Conservation (phyloP, 202 grass and related monocot species). For the Brachypodium distachyon region DNA sequence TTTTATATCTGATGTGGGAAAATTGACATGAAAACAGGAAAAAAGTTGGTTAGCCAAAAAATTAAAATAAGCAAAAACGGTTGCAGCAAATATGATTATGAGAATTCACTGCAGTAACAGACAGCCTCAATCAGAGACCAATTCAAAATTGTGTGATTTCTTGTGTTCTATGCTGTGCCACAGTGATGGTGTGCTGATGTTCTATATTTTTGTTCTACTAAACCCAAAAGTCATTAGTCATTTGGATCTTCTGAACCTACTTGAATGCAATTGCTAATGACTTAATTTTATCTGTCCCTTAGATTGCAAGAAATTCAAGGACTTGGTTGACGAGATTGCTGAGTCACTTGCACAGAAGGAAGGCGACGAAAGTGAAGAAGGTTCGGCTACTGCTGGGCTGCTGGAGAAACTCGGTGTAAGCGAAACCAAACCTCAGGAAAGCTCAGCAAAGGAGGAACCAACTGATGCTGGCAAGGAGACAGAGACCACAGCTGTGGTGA, state of each 20-base stretch:
- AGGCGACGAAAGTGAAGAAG: conserved; percentile 39
- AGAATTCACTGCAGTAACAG: no score
- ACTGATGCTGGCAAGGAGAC: neutral
- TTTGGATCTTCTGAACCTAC: neutral
- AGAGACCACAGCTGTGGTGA: neutral
- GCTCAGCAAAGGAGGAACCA: neutral
- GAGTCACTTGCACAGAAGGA: conserved; percentile 39
- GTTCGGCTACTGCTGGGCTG: conserved; percentile 39
- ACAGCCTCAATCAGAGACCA: neutral
- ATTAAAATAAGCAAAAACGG: no score
- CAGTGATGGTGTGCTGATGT: neutral
- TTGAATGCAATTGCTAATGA: conserved; percentile 4
- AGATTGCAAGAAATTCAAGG: conserved; percentile 84
- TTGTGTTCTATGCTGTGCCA: neutral
- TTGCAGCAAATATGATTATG: no score
- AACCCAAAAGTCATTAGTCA: neutral
- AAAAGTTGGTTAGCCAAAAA: no score
- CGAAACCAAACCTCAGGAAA: conserved; percentile 43
- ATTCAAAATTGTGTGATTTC: neutral
- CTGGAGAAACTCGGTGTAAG: conserved; percentile 64
- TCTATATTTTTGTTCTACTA: neutral
- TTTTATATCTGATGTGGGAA: no score
- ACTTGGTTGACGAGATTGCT: conserved; percentile 57
- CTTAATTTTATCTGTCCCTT: neutral
- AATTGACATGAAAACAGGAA: no score